Percentiles rank a stretch among this genome's conserved stretches.
Evolutionary conservation across 2,329 filamentous ascomycete genomes (phyloP).

Genomic region (Macrophomina tecta): DNA sequence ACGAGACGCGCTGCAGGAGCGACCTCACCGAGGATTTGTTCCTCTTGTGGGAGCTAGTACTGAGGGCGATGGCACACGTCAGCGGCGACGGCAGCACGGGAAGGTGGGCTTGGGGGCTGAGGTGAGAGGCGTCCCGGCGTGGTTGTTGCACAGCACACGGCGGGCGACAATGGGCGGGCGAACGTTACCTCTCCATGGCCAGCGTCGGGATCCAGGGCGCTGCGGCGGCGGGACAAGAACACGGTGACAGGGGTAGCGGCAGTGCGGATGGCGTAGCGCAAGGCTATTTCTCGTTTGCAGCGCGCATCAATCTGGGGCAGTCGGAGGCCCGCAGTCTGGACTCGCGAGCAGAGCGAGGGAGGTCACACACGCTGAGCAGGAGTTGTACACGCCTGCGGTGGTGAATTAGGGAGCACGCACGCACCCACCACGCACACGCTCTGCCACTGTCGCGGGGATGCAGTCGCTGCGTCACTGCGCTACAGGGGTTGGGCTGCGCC

Average conservation of each 20-base stretch:
- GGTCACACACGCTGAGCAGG: not conserved
- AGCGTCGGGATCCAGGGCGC: conserved; percentile 11
- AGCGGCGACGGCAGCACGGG: conserved; percentile 1
- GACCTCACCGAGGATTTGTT: conserved; percentile 49
- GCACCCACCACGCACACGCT: not conserved
- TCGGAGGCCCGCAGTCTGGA: conserved; percentile 1
- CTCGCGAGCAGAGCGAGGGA: not conserved
- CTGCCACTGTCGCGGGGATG: not conserved
- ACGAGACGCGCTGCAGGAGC: conserved; percentile 43
- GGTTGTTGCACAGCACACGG: conserved; percentile 8
- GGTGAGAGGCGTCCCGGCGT: not conserved
- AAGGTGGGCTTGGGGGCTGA: not conserved
- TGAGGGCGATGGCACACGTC: conserved; percentile 16
- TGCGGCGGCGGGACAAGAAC: conserved; percentile 18
- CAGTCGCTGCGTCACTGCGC: conserved; percentile 5
- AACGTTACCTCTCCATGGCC: conserved; percentile 25
- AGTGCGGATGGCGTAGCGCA: conserved; percentile 7
- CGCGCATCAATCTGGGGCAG: conserved; percentile 11
- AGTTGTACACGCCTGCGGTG: conserved; percentile 4
- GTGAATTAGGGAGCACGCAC: conserved; percentile 19
- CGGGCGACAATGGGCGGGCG: conserved; percentile 13
- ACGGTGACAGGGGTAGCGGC: conserved; percentile 17
- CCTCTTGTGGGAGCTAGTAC: conserved; percentile 40
- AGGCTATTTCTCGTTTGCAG: conserved; percentile 3
- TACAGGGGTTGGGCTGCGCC: conserved; percentile 4